Base-by-base conservation (phyloP, 208 protist genomes). In the Phytomonas sp. region DNA sequence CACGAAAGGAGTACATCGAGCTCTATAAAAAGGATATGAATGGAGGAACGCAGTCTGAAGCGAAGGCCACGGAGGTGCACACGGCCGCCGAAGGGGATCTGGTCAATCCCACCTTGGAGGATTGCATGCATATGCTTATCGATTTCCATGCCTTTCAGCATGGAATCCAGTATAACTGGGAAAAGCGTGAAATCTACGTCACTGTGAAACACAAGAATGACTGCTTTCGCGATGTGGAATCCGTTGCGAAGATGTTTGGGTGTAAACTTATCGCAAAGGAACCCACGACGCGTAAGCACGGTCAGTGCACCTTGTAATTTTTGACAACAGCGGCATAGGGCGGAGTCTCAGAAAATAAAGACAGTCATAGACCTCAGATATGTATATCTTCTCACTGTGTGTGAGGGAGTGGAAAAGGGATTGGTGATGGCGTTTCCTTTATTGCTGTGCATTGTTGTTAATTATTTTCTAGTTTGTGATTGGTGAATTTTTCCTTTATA, bases 151-250 rank as follows among this genome's bases (percentile, higher is more conserved):
- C 72, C 1, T 82, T 93, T 43, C 8, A 43, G 9, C 26, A 67
- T 26, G 70, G 65, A 31, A 77, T 93, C n/a, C 36, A 17, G 32
- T 95, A 87, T 69, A 71, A 78, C 68, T 95, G 87, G 89, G 79
- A 92, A 66, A 69, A 62, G 37, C 79, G 76, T 29, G 70, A 67
- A 0, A 66, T 95, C 26, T 71, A 68, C 28, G 60, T 82, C 31
- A 73, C 63, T 13, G n/a, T 32, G 23, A 80, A 66, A 15, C 71
- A 62, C 32, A 81, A 76, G 17, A 68, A 43, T 33, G 84, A 92
- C 65, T 95, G 89, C 59, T 65, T 76, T 43, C 71, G 78, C 51
- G 89, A 95, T 67, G 73, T 93, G 36, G 68, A 73, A 61, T 81
- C 79, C 26, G 77, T 95, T 4, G 81, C 85, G 3, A 70, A 74